phyloP scores from a whole-genome alignment of 257 asterid genomes.

The Anisodus acutangulus region DNA sequence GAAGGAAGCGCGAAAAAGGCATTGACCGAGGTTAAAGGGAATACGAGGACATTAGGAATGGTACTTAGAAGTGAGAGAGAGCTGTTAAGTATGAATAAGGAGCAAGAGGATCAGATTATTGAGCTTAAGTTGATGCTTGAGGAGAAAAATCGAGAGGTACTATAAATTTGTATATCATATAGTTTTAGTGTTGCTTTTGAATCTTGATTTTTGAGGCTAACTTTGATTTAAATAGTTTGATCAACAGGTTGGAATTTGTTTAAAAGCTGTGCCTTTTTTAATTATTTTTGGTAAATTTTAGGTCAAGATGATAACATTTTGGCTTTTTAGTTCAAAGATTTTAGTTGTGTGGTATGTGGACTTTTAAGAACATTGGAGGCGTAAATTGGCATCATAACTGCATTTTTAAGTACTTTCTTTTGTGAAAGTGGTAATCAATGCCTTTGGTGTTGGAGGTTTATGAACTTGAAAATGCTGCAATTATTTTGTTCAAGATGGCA shows the following conservation, averaged over 20 bases:
- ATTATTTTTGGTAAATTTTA: background rate
- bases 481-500: slow-evolving; percentile 3
- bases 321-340: background rate
- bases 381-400: background rate
- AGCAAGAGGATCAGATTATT: slow-evolving; percentile 66
- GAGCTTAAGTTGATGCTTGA: slow-evolving; percentile 65
- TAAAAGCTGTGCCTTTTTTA: background rate
- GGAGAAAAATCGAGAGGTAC: slow-evolving; percentile 42
- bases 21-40: slow-evolving; percentile 73
- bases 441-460: background rate
- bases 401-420: background rate
- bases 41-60: slow-evolving; percentile 90
- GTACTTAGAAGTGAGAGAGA: slow-evolving; percentile 98
- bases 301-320: background rate
- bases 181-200: slow-evolving; percentile 12
- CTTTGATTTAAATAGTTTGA: background rate
- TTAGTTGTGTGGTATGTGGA: background rate
- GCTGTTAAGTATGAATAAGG: slow-evolving; percentile 68
- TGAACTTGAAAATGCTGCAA: background rate
- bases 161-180: background rate
- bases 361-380: background rate
- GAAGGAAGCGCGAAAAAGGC: slow-evolving; percentile 79
- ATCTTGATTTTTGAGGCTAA: background rate
- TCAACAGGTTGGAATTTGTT: background rate
- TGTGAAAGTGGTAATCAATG: background rate